Evolutionary conservation across 495 filamentous ascomycete genomes (phyloP).

Genomic region (Annulohypoxylon nitens): DNA sequence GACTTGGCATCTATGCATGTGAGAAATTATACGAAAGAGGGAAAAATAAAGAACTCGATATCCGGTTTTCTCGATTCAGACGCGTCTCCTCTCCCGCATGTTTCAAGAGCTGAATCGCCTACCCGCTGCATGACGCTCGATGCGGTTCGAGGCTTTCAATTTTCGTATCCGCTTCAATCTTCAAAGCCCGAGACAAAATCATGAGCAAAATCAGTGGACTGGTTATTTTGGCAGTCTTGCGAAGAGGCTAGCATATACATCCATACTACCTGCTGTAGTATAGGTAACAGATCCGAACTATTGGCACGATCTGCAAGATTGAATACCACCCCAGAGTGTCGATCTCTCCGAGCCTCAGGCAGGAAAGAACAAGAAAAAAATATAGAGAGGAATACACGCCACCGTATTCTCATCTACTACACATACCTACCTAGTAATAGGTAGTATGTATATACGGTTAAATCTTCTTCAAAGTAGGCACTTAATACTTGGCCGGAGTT

Average conservation of each 20-base stretch:
- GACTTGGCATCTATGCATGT: neutral
- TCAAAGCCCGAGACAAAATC: conserved; percentile 27
- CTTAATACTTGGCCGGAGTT: conserved; percentile 15
- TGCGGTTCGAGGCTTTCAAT: conserved; percentile 10
- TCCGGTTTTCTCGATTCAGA: neutral
- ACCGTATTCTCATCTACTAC: neutral
- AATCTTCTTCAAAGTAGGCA: conserved; percentile 17
- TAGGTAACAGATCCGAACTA: conserved; percentile 34
- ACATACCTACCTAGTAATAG: neutral
- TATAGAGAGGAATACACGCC: conserved; percentile 6
- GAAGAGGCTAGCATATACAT: conserved; percentile 30
- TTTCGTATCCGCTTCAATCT: conserved; percentile 22
- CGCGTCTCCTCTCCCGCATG: conserved; percentile 27
- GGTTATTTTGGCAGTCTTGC: conserved; percentile 37
- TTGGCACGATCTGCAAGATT: conserved; percentile 46
- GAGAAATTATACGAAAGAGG: conserved; percentile 22
- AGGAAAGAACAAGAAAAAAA: conserved; percentile 4
- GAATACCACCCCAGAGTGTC: conserved; percentile 33
- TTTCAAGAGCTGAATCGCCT: conserved; percentile 28
- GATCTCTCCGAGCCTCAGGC: conserved; percentile 47
- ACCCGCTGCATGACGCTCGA: conserved; percentile 32
- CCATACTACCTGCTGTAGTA: conserved; percentile 13
- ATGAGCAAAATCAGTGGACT: conserved; percentile 17
- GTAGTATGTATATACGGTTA: neutral
- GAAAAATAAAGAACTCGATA: conserved; percentile 12